phyloP scores from a whole-genome alignment of 805 yeast genomes.

The Teunomyces tritomae region DNA sequence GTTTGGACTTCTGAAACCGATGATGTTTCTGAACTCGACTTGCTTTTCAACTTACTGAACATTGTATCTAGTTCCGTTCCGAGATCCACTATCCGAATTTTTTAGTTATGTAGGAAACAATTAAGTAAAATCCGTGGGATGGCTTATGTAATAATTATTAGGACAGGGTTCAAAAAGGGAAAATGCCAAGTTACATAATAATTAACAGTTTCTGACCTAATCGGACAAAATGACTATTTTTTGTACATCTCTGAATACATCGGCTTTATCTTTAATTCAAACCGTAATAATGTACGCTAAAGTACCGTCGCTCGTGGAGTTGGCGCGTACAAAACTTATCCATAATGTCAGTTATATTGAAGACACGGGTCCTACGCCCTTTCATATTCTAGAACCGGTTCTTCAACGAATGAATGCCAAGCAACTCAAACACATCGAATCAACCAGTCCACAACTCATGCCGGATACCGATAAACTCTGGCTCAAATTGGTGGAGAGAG shows the following conservation, averaged over 20 bases:
- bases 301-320: slow-evolving; percentile 9
- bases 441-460: slow-evolving; percentile 39
- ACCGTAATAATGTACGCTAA: not conserved
- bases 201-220: not conserved
- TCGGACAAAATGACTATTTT: not conserved
- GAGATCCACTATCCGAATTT: not conserved
- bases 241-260: no score
- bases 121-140: not conserved
- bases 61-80: not conserved
- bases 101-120: no score
- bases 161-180: no score
- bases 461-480: slow-evolving; percentile 46
- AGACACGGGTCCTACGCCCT: slow-evolving; percentile 22
- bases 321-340: slow-evolving; percentile 10
- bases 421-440: slow-evolving; percentile 40
- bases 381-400: slow-evolving; percentile 48
- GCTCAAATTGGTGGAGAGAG: slow-evolving; percentile 43
- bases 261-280: no score
- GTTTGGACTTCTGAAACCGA: slow-evolving; percentile 4
- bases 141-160: no score
- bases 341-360: slow-evolving; percentile 9
- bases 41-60: slow-evolving; percentile 6
- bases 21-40: slow-evolving; percentile 1
- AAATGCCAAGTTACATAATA: not conserved
- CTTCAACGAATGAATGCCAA: slow-evolving; percentile 37